A percentile compares a stretch with the other conserved stretches of the same genome.
These are phyloP conservation scores for Rhizopus stolonifer DNA, from an alignment of 371 early-diverging fungal genomes.

Conservation along the genomic window DNA sequence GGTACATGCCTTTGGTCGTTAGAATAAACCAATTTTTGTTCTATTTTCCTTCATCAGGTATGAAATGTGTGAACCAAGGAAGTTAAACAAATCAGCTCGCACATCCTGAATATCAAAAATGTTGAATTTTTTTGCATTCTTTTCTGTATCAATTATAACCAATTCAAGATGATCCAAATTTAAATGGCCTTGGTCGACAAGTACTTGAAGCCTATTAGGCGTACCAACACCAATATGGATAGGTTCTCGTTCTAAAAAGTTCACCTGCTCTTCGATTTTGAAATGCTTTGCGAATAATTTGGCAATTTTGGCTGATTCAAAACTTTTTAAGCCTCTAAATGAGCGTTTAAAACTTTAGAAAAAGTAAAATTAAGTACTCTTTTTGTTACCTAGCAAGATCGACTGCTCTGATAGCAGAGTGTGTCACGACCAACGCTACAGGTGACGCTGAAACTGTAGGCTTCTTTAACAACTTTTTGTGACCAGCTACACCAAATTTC, in stretches of 20 bases:
- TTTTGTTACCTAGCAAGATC: conserved; percentile 58
- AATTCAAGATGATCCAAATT: conserved; percentile 65
- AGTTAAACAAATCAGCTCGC: conserved; percentile 61
- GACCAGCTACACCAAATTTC: conserved; percentile 55
- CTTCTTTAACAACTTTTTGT: conserved; percentile 52
- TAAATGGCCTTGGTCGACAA: conserved; percentile 65
- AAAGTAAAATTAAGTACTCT: background rate
- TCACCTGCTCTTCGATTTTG: conserved; percentile 74
- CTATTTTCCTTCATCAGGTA: conserved; percentile 37
- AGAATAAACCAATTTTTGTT: conserved; percentile 43
- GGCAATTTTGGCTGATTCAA: conserved; percentile 56
- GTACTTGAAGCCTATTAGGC: conserved; percentile 73
- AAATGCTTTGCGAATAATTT: conserved; percentile 89
- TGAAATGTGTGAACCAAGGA: conserved; percentile 37
- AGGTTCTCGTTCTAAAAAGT: conserved; percentile 54
- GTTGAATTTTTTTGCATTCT: conserved; percentile 75
- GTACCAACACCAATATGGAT: conserved; percentile 82
- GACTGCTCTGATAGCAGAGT: conserved; percentile 75
- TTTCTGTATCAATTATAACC: conserved; percentile 72
- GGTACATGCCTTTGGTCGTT: background rate
- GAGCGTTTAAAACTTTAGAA: no score
- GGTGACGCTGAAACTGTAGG: conserved; percentile 60
- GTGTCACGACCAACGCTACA: conserved; percentile 67
- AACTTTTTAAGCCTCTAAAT: conserved; percentile 39
- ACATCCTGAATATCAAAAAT: conserved; percentile 77